A percentile compares a stretch with the other conserved stretches of the same genome.
Evolutionary conservation across 2,329 filamentous ascomycete species (phyloP).

Genomic region (Colletotrichum tanaceti): DNA sequence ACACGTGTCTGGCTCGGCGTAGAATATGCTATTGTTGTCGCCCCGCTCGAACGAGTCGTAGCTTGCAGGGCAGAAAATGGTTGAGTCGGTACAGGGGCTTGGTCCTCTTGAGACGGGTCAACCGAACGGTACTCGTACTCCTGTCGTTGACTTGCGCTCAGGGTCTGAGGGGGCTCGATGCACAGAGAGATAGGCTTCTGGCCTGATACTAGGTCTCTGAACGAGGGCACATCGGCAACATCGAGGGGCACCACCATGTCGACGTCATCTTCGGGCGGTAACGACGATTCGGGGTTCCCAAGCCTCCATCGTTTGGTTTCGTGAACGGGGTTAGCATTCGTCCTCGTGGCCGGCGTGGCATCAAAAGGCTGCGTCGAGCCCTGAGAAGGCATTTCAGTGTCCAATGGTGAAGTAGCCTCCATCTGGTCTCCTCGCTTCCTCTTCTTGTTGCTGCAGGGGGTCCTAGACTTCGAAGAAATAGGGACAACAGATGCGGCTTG

Average conservation of each 20-base stretch:
- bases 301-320: constrained; percentile 11
- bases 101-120: constrained; percentile 42
- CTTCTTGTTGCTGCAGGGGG: constrained; percentile 23
- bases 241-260: constrained; percentile 42
- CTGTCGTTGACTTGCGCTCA: constrained; percentile 53
- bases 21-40: constrained; percentile 50
- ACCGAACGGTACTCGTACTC: constrained; percentile 53
- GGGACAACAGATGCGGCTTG: constrained; percentile 41
- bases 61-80: constrained; percentile 30
- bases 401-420: constrained; percentile 24
- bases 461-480: constrained; percentile 8
- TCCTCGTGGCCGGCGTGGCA: constrained; percentile 19
- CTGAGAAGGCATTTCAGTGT: constrained; percentile 20
- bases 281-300: neutral
- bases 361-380: constrained; percentile 34
- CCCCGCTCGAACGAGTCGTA: constrained; percentile 45
- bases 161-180: constrained; percentile 48
- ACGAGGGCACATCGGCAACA: constrained; percentile 27
- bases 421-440: constrained; percentile 31
- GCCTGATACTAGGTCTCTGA: constrained; percentile 26
- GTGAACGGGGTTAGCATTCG: constrained; percentile 1
- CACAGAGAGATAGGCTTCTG: constrained; percentile 46
- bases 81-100: constrained; percentile 20
- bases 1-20: constrained; percentile 49
- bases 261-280: constrained; percentile 40